phyloP scores from a whole-genome alignment of 305 asterid species.

The Solanum chacoense region DNA sequence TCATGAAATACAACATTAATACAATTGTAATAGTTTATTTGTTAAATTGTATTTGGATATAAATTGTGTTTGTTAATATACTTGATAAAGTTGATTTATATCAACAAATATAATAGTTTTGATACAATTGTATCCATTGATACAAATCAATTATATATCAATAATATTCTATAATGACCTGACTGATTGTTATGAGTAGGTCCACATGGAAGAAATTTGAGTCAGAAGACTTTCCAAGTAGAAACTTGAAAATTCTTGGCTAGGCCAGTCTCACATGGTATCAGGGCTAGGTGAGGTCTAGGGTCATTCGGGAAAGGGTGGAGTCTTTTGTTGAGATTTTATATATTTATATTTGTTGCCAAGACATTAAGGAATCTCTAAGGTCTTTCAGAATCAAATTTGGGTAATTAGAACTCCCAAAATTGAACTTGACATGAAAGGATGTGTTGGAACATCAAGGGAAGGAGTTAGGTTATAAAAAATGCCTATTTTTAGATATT shows the following conservation, averaged over 20 bases:
- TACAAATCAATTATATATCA: neutral
- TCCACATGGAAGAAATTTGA: neutral
- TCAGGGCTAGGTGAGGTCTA: neutral
- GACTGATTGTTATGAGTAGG: neutral
- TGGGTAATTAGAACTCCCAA: neutral
- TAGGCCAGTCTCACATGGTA: neutral
- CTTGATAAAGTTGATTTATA: neutral
- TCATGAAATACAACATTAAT: neutral
- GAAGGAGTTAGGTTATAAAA: neutral
- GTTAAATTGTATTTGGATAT: neutral
- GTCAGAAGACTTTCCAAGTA: neutral
- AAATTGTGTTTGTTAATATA: neutral
- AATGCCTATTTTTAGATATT: neutral
- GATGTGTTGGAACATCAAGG: neutral
- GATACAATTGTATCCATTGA: neutral
- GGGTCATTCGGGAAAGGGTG: neutral
- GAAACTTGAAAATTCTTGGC: too few relatives aligned
- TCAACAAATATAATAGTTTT: neutral
- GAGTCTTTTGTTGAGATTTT: neutral
- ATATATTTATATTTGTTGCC: too few relatives aligned
- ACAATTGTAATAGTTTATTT: neutral
- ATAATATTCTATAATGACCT: neutral
- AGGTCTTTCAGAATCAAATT: neutral
- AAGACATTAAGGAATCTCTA: neutral
- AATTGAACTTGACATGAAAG: neutral